Conservation (phyloP, 441 rosid species). For the Euphorbia corollata region DNA sequence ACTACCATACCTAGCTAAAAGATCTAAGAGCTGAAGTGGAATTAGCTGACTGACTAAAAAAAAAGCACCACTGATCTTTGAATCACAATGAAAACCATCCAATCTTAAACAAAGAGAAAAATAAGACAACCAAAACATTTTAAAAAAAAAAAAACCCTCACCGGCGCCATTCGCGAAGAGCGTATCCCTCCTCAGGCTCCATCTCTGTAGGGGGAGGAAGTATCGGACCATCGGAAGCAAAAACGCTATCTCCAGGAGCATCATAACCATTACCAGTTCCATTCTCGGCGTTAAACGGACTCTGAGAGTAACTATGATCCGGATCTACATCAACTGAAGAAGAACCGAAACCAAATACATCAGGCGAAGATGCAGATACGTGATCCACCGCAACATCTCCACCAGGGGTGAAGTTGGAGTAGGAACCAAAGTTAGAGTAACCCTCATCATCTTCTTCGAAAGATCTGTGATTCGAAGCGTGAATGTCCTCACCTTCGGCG, state of each 20-base stretch:
- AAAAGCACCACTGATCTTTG: constrained; percentile 7
- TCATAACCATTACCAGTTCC: constrained; percentile 42
- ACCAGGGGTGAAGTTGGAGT: constrained; percentile 37
- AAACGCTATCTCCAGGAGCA: constrained; percentile 30
- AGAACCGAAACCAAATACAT: constrained; percentile 45
- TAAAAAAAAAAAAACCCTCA: constrained; percentile 26
- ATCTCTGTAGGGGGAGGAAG: constrained; percentile 63
- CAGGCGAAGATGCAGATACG: constrained; percentile 38
- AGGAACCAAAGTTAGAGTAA: constrained; percentile 45
- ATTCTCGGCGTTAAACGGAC: constrained; percentile 45
- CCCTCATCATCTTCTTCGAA: constrained; percentile 34
- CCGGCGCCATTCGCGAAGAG: constrained; percentile 79
- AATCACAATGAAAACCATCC: constrained; percentile 1
- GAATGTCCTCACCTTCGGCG: constrained; percentile 41
- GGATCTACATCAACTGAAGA: constrained; percentile 32
- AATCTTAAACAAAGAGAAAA: constrained; percentile 21
- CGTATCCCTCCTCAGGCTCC: constrained; percentile 58
- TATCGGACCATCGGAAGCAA: constrained; percentile 53
- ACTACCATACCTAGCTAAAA: neutral
- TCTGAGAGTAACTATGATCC: constrained; percentile 32
- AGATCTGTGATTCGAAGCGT: constrained; percentile 29
- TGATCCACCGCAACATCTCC: constrained; percentile 42
- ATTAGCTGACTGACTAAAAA: neutral
- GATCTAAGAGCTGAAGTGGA: neutral
- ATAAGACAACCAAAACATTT: constrained; percentile 4